Base-by-base conservation (phyloP, 1,139 yeast genomes). In the Lizanozyma gosingica region DNA sequence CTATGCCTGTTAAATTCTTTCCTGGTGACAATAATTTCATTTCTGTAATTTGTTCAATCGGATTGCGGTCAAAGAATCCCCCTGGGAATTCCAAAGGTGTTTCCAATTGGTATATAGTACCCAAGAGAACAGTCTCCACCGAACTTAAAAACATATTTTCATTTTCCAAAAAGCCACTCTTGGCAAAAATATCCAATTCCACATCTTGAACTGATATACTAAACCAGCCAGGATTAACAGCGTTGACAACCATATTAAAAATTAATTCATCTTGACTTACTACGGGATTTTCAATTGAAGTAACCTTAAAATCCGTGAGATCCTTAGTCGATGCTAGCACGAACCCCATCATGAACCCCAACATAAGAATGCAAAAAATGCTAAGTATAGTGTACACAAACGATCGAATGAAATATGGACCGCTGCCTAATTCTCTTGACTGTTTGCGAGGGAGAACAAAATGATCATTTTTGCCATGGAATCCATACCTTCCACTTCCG, bases 261-360 rank as follows among this genome's bases (percentile, higher is more conserved):
- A 88, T 75, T 40, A 92, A 65, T 55, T 88, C 97, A 53, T 88
- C 95, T 49, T 82, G 80, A 45, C 94, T 81, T 3, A 87, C 86
- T 22, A 90, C 66, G 1, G 92, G 76, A 50, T 85, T 86, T 41
- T 76, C 77, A 39, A 90, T 69, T 14, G 77, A 65, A 1, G 67
- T 59, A 11, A 88, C 75, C 18, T 74, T 63, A 22, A 87, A 83
- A 46, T 76, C 71, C 41, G 83, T 78, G 45, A 92, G 67, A 42
- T 92, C 96, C 53, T 87, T 88, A 15, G 90, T 81, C 1, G 95
- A 82, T 0, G 97, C 97, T 41, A 90, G 65, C 3, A 87, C 65
- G 55, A 90, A 86, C 0, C 97, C 97, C 55, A 83, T 70, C 4
- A 83, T 65, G 54, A 87, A 88, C 2, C 96, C 96, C 32, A 83